Conservation (phyloP, 768 basidiomycete genomes). For the Mycena pura region DNA sequence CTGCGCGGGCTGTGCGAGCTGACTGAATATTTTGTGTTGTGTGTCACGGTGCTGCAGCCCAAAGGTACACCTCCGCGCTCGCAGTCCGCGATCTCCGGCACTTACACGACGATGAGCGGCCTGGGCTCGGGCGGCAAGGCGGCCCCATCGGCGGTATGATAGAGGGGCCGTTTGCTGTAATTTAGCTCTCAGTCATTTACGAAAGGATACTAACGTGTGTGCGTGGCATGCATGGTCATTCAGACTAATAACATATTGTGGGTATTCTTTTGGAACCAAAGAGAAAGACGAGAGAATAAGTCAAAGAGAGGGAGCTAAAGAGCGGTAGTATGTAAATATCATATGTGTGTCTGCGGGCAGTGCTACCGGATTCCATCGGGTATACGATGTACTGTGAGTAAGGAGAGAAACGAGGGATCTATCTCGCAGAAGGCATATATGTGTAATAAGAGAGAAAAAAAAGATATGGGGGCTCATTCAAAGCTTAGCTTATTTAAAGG, state of each 20-base stretch:
- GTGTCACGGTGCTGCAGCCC: background rate
- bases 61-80: background rate
- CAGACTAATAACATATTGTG: slow-evolving; percentile 19
- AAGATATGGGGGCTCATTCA: background rate
- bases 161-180: background rate
- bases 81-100: slow-evolving; percentile 8
- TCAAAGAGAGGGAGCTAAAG: background rate
- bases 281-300: background rate
- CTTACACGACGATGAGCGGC: background rate
- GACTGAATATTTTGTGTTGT: too few relatives aligned
- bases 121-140: too few relatives aligned
- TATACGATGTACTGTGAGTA: slow-evolving; percentile 16
- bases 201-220: background rate
- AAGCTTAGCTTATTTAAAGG: background rate
- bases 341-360: background rate
- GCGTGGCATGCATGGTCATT: too few relatives aligned
- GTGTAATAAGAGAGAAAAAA: background rate
- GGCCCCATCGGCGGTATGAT: background rate
- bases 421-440: slow-evolving; percentile 3
- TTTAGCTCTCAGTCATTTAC: background rate
- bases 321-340: background rate
- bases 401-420: background rate
- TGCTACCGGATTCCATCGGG: slow-evolving; percentile 18
- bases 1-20: background rate
- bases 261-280: slow-evolving; percentile 8